A percentile compares a stretch with the other conserved stretches of the same genome.
These are phyloP conservation scores for Pseudocercospora eumusae DNA, from an alignment of 2,329 filamentous ascomycete genomes.

Conservation along the genomic window DNA sequence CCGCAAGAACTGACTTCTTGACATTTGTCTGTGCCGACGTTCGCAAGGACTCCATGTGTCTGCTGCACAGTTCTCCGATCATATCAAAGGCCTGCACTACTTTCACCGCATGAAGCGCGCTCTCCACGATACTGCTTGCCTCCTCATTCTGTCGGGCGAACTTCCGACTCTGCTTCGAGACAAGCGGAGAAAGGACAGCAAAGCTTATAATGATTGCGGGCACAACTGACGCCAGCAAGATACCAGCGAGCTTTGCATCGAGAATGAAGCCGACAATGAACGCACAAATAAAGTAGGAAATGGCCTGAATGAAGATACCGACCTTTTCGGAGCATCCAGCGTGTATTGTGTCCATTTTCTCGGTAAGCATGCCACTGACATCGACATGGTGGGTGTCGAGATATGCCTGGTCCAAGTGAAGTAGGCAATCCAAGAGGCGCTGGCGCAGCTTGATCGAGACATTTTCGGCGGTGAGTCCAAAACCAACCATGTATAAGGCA, in stretches of 20 bases:
- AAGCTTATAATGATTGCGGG: constrained; percentile 51
- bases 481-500: constrained; percentile 53
- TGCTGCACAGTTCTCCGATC: constrained; percentile 43
- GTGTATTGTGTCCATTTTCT: constrained; percentile 51
- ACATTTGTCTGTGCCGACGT: constrained; percentile 42
- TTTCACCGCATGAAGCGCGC: constrained; percentile 49
- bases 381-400: constrained; percentile 55
- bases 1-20: constrained; percentile 45
- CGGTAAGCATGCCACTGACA: constrained; percentile 50
- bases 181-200: constrained; percentile 44
- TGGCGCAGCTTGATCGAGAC: constrained; percentile 52
- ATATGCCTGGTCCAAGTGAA: constrained; percentile 56
- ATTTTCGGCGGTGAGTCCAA: constrained; percentile 53
- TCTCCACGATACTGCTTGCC: constrained; percentile 49
- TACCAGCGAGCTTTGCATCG: constrained; percentile 46
- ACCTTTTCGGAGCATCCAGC: constrained; percentile 52
- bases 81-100: constrained; percentile 54
- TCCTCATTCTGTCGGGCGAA: constrained; percentile 44
- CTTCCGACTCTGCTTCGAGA: constrained; percentile 45
- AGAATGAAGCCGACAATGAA: constrained; percentile 51
- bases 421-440: constrained; percentile 49
- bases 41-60: constrained; percentile 42
- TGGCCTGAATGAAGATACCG: constrained; percentile 49
- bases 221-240: constrained; percentile 51
- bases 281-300: constrained; percentile 50